A percentile compares a stretch with the other conserved stretches of the same genome.
Conservation (phyloP, 331 rosid genomes). For the Quercus tomentella region DNA sequence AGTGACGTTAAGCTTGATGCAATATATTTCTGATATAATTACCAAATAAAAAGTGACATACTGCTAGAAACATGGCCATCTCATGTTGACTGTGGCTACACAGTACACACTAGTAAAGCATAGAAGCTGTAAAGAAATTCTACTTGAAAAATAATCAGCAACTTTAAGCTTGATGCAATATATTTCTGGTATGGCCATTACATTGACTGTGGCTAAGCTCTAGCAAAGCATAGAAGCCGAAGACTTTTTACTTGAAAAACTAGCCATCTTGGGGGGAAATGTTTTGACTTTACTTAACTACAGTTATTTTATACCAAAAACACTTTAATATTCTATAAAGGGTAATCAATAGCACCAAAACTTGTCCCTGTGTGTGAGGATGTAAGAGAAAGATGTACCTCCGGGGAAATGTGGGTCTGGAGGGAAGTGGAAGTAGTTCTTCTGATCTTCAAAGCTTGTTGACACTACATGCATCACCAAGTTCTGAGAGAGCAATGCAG, state of each 20-base stretch:
- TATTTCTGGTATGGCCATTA: too few species aligned
- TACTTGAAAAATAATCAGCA: too few species aligned
- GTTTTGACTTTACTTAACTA: too few species aligned
- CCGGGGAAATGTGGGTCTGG: conserved; percentile 58
- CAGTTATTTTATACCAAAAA: too few species aligned
- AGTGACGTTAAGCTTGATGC: background rate
- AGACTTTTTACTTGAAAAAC: background rate
- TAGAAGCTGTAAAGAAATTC: too few species aligned
- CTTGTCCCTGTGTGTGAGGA: conserved; percentile 16
- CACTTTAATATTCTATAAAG: background rate
- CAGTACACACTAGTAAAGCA: too few species aligned
- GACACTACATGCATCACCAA: conserved; percentile 49
- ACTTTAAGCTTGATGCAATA: too few species aligned
- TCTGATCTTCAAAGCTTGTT: conserved; percentile 48
- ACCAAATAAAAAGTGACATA: background rate
- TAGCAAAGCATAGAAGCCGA: background rate
- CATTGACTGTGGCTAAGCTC: background rate
- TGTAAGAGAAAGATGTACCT: conserved; percentile 36
- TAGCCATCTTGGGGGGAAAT: too few species aligned
- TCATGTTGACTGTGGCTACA: background rate
- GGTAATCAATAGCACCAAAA: conserved; percentile 3
- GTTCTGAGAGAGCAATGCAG: conserved; percentile 60
- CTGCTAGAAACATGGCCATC: background rate
- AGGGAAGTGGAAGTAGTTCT: conserved; percentile 47
- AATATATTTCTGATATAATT: background rate